phyloP scores from a whole-genome alignment of 768 basidiomycete genomes.

The Podaxis mareebaensis region DNA sequence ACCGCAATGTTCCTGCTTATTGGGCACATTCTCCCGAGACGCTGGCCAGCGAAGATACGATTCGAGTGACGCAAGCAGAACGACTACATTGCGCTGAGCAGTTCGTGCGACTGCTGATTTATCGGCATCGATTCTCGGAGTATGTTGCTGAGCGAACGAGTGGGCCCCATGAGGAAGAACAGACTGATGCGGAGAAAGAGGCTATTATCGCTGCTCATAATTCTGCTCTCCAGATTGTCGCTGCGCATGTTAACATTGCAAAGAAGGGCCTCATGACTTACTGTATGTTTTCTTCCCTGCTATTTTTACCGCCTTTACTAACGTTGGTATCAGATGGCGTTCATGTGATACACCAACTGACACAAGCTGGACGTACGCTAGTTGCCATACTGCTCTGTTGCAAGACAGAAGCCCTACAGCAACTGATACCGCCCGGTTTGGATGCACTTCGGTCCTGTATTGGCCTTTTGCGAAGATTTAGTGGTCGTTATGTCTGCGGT shows the following conservation, averaged over 20 bases:
- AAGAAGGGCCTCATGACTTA: slow-evolving; percentile 93
- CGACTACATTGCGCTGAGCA: slow-evolving; percentile 87
- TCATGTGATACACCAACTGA: slow-evolving; percentile 93
- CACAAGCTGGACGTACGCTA: slow-evolving; percentile 89
- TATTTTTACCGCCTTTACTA: slow-evolving; percentile 12
- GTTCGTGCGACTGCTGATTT: slow-evolving; percentile 83
- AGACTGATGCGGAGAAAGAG: slow-evolving; percentile 70
- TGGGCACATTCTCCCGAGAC: slow-evolving; percentile 85
- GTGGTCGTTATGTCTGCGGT: slow-evolving; percentile 90
- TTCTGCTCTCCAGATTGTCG: slow-evolving; percentile 80
- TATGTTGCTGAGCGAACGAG: slow-evolving; percentile 68
- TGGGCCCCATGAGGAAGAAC: slow-evolving; percentile 52
- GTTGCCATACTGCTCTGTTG: slow-evolving; percentile 87
- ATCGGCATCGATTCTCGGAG: slow-evolving; percentile 84
- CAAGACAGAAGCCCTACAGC: slow-evolving; percentile 74
- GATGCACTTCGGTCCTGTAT: slow-evolving; percentile 89
- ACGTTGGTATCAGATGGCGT: slow-evolving; percentile 68
- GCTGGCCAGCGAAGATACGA: slow-evolving; percentile 80
- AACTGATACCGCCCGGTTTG: slow-evolving; percentile 77
- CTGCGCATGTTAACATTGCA: slow-evolving; percentile 81
- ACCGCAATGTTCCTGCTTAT: slow-evolving; percentile 64
- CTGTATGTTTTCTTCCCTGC: slow-evolving; percentile 55
- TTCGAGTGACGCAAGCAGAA: slow-evolving; percentile 87
- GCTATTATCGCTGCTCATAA: slow-evolving; percentile 77
- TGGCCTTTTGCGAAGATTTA: slow-evolving; percentile 83